A percentile compares a stretch with the other conserved stretches of the same genome.
These are phyloP conservation scores for Astragalus membranaceus DNA, from an alignment of 306 rosid genomes.

Conservation along the genomic window DNA sequence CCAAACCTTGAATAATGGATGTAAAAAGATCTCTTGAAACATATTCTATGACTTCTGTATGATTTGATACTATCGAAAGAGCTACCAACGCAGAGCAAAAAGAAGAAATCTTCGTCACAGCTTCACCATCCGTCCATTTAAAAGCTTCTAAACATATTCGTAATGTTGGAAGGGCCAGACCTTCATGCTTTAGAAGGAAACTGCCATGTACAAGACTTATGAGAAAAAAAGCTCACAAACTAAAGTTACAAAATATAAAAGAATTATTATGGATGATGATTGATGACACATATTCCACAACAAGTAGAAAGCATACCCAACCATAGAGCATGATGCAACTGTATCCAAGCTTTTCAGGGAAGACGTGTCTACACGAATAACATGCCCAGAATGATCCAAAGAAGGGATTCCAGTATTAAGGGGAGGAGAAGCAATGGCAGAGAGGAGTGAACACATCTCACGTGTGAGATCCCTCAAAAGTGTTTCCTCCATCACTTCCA, in stretches of 20 bases:
- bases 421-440: conserved; percentile 63
- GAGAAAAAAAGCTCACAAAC: conserved; percentile 11
- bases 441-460: conserved; percentile 72
- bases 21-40: conserved; percentile 85
- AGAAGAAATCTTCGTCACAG: conserved; percentile 68
- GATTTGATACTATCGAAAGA: conserved; percentile 54
- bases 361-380: conserved; percentile 51
- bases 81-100: conserved; percentile 59
- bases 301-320: conserved; percentile 61
- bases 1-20: conserved; percentile 68
- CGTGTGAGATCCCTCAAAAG: conserved; percentile 85
- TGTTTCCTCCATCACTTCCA: conserved; percentile 93
- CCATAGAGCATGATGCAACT: conserved; percentile 65
- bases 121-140: conserved; percentile 87
- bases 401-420: conserved; percentile 75
- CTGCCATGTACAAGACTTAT: conserved; percentile 36
- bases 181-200: conserved; percentile 71
- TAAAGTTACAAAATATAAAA: background rate
- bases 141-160: conserved; percentile 70
- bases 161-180: conserved; percentile 66
- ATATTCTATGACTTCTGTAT: conserved; percentile 58
- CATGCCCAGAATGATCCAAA: conserved; percentile 85
- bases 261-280: conserved; percentile 10
- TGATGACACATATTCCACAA: conserved; percentile 8
- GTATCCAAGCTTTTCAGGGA: conserved; percentile 70